These are phyloP conservation scores for Aotearoamyces nothofagi DNA, from an alignment of 2,329 filamentous ascomycete species.

Conservation along the genomic window DNA sequence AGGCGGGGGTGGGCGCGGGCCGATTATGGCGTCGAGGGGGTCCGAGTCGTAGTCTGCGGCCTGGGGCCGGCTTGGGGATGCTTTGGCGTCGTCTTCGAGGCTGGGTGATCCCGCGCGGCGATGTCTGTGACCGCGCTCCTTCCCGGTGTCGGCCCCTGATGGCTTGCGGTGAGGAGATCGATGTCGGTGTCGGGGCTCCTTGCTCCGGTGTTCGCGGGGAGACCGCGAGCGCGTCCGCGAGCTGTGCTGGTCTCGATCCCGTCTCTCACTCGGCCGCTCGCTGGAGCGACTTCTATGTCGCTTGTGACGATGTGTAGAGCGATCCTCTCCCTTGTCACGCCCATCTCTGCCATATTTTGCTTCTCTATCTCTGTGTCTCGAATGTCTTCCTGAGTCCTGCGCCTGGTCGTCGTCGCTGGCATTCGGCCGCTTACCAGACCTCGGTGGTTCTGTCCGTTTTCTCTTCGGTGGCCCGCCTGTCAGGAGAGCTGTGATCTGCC, in stretches of 20 bases:
- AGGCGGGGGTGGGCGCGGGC: constrained; percentile 45
- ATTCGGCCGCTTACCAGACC: too few relatives aligned
- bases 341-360: constrained; percentile 12
- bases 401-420: constrained; percentile 4
- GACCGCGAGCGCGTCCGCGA: constrained; percentile 2
- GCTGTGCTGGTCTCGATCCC: neutral
- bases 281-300: constrained; percentile 11
- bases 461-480: constrained; percentile 21
- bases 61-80: neutral
- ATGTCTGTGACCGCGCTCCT: too few relatives aligned
- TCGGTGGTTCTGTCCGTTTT: constrained; percentile 10
- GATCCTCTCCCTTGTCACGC: constrained; percentile 9
- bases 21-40: constrained; percentile 61
- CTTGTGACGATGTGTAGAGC: constrained; percentile 4
- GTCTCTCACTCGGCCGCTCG: constrained; percentile 3
- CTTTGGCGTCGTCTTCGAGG: neutral
- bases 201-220: constrained; percentile 9
- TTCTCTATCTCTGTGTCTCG: constrained; percentile 2
- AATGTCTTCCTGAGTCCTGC: constrained; percentile 2
- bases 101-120: too few relatives aligned
- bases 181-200: constrained; percentile 19
- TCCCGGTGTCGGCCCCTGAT: too few relatives aligned
- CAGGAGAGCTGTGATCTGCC: constrained; percentile 43
- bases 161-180: constrained; percentile 13
- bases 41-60: constrained; percentile 37